Evolutionary conservation across 1,284 basidiomycete genomes (phyloP).

Genomic region (Trametes hirsuta): DNA sequence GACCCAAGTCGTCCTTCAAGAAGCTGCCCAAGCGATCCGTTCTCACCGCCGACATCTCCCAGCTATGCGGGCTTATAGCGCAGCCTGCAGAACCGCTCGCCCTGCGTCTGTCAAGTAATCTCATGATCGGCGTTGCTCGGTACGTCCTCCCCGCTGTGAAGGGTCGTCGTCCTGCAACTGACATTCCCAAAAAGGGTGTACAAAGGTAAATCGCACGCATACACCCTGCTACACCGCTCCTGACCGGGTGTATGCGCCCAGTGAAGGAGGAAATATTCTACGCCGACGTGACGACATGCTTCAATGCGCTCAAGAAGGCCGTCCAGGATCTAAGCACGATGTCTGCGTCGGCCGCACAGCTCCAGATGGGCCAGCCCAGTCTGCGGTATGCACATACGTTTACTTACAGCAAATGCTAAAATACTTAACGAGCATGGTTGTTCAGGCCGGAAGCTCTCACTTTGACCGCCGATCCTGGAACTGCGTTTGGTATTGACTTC

Average conservation of each 20-base stretch:
- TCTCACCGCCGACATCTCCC: slow-evolving; percentile 76
- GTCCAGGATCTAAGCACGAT: slow-evolving; percentile 61
- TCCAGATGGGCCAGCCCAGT: slow-evolving; percentile 72
- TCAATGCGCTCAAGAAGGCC: slow-evolving; percentile 72
- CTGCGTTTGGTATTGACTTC: slow-evolving; percentile 61
- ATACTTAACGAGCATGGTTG: background rate
- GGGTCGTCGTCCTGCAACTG: background rate
- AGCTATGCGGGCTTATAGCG: slow-evolving; percentile 79
- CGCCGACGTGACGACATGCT: slow-evolving; percentile 79
- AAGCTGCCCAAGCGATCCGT: slow-evolving; percentile 82
- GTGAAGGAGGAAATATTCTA: slow-evolving; percentile 84
- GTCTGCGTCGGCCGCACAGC: slow-evolving; percentile 46
- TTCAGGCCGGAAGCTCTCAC: slow-evolving; percentile 63
- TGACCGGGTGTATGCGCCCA: slow-evolving; percentile 32
- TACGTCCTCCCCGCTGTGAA: slow-evolving; percentile 41
- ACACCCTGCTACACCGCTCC: background rate
- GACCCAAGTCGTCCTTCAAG: slow-evolving; percentile 81
- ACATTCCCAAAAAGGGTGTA: slow-evolving; percentile 54
- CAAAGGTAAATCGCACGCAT: slow-evolving; percentile 52
- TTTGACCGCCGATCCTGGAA: slow-evolving; percentile 55
- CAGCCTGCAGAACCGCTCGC: slow-evolving; percentile 85
- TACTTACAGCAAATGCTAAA: background rate
- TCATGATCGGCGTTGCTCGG: slow-evolving; percentile 88
- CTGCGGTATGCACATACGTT: slow-evolving; percentile 49
- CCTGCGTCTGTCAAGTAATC: slow-evolving; percentile 80